Evolutionary conservation across 1,139 yeast genomes (phyloP).

Genomic region (Nadsonia starkeyi-henricii): DNA sequence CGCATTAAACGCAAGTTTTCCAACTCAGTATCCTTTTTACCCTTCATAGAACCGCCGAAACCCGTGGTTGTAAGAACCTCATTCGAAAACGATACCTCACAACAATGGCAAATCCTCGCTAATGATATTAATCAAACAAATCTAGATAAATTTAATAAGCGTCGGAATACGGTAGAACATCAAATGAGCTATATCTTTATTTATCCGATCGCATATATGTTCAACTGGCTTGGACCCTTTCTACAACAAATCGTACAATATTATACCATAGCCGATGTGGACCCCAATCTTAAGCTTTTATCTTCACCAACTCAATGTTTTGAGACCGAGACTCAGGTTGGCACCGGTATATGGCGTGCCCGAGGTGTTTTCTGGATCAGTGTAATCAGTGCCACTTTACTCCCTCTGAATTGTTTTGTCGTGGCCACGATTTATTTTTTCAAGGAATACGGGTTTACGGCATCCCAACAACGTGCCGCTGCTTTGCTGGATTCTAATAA

Average conservation of each 20-base stretch:
- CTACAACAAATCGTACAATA: slow-evolving; percentile 4
- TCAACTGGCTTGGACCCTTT: slow-evolving; percentile 5
- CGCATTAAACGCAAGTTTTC: not conserved
- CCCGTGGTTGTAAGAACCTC: not conserved
- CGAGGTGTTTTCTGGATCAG: not conserved
- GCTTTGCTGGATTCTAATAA: too few species aligned
- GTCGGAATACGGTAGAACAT: slow-evolving; percentile 3
- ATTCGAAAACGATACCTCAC: not conserved
- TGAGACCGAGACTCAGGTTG: not conserved
- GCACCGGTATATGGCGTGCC: not conserved
- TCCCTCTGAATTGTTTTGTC: not conserved
- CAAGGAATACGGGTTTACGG: not conserved
- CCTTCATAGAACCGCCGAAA: not conserved
- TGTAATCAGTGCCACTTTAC: not conserved
- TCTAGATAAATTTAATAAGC: slow-evolving; percentile 2
- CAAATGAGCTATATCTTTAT: slow-evolving; percentile 6
- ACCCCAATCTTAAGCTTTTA: not conserved
- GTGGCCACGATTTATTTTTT: not conserved
- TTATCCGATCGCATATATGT: slow-evolving; percentile 4
- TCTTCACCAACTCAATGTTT: not conserved
- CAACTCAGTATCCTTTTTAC: not conserved
- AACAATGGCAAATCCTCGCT: not conserved
- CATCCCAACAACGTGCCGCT: not conserved
- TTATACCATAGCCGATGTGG: not conserved
- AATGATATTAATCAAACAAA: slow-evolving; percentile 3